Conservation (phyloP, 2,329 filamentous ascomycete genomes). For the Tolypocladium tropicale region DNA sequence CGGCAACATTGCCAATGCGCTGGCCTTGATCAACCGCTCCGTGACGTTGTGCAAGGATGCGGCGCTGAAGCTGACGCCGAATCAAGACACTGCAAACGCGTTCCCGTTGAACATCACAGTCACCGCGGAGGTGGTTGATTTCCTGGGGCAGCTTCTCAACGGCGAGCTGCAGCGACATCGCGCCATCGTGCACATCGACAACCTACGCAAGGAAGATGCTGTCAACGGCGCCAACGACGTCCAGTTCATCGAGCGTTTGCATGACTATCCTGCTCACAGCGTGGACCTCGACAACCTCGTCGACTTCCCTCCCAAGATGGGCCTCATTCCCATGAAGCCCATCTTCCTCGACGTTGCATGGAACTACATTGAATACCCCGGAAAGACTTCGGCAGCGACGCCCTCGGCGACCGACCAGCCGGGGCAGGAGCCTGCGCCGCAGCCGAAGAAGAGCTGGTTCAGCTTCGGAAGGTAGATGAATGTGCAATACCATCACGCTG, state of each 20-base stretch:
- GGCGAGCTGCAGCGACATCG: constrained; percentile 71
- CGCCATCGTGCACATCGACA: constrained; percentile 74
- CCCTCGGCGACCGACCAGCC: constrained; percentile 22
- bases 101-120: constrained; percentile 58
- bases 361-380: constrained; percentile 94
- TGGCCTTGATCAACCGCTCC: constrained; percentile 75
- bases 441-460: constrained; percentile 64
- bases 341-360: constrained; percentile 93
- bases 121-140: constrained; percentile 43
- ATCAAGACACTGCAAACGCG: constrained; percentile 14
- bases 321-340: constrained; percentile 82
- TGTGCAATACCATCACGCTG: neutral
- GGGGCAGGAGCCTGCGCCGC: constrained; percentile 24
- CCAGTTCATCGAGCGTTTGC: constrained; percentile 65
- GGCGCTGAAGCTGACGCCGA: constrained; percentile 32
- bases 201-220: constrained; percentile 41
- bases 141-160: constrained; percentile 52
- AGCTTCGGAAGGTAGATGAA: constrained; percentile 46
- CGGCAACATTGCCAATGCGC: constrained; percentile 62
- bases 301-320: constrained; percentile 73
- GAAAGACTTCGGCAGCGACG: constrained; percentile 30
- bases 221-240: constrained; percentile 9
- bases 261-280: constrained; percentile 61
- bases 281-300: constrained; percentile 75
- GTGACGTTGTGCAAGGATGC: constrained; percentile 50